Evolutionary conservation across 139 green algal species (phyloP).

Genomic region (Coelastrella sp.): DNA sequence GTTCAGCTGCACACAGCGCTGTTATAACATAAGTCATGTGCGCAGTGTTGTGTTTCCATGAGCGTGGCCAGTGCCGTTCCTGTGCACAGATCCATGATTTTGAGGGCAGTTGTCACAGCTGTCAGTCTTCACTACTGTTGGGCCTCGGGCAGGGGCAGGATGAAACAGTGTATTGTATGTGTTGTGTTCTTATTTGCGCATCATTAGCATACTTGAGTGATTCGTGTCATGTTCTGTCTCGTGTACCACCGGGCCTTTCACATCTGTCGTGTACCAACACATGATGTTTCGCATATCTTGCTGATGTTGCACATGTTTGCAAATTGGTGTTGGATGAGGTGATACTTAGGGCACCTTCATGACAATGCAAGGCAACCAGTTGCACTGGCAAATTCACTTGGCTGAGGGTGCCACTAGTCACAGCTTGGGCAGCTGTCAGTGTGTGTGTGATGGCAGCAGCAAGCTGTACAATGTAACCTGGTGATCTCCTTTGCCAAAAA

Average conservation of each 20-base stretch:
- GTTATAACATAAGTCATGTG: not conserved
- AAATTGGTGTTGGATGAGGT: not conserved
- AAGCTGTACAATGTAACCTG: too few species aligned
- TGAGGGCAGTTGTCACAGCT: not conserved
- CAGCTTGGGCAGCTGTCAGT: not conserved
- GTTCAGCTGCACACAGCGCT: not conserved
- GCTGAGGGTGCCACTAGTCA: not conserved
- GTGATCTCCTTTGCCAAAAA: too few species aligned
- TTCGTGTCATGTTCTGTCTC: not conserved
- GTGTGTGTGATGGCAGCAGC: too few species aligned
- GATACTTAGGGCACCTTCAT: not conserved
- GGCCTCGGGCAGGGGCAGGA: not conserved
- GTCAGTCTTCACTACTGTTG: not conserved
- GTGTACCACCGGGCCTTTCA: not conserved
- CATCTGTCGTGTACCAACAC: not conserved
- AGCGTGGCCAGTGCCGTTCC: not conserved
- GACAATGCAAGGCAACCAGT: not conserved
- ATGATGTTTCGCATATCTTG: not conserved
- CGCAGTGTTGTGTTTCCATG: not conserved
- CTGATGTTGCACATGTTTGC: not conserved
- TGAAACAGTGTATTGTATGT: not conserved
- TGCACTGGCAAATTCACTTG: not conserved
- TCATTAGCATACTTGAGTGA: not conserved
- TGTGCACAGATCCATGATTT: not conserved
- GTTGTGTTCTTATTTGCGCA: not conserved